Evolutionary conservation across 257 asterid genomes (phyloP).

Genomic region (Gentiana macrophylla): DNA sequence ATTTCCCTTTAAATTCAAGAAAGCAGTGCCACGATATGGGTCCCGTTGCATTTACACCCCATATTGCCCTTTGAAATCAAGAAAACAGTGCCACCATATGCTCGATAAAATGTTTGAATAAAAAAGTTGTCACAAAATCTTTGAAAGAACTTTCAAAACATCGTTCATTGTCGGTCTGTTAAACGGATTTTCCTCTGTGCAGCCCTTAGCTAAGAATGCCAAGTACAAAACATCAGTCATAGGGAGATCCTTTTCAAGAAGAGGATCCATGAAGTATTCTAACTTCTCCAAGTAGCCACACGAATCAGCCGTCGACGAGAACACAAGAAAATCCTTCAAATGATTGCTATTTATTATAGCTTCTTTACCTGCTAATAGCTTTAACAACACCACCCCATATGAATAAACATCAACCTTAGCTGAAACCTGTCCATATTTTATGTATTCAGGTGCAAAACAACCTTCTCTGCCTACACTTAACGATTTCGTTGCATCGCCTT

Average conservation of each 20-base stretch:
- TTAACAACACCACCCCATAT: conserved; percentile 14
- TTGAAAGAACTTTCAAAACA: conserved; percentile 10
- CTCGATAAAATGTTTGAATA: too few relatives aligned
- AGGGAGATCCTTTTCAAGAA: conserved; percentile 5
- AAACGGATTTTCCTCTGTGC: conserved; percentile 13
- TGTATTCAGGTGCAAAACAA: conserved; percentile 6
- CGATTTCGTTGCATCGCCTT: not conserved
- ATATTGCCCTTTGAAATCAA: too few relatives aligned
- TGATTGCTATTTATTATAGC: not conserved
- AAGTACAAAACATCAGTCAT: conserved; percentile 10
- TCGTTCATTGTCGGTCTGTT: conserved; percentile 11
- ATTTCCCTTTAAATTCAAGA: too few relatives aligned
- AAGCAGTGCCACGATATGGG: too few relatives aligned
- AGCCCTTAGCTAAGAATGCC: conserved; percentile 18
- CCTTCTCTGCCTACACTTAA: not conserved
- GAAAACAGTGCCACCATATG: too few relatives aligned
- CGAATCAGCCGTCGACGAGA: conserved; percentile 4
- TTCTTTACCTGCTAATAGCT: conserved; percentile 11
- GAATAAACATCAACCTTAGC: conserved; percentile 14
- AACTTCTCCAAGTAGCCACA: conserved; percentile 6
- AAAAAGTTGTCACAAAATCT: conserved; percentile 2
- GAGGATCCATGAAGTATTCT: conserved; percentile 13
- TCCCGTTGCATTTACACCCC: too few relatives aligned
- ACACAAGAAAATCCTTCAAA: conserved; percentile 7
- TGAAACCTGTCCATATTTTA: conserved; percentile 2